These are phyloP conservation scores for Claviceps arundinis DNA, from an alignment of 2,329 filamentous ascomycete genomes.

Conservation along the genomic window DNA sequence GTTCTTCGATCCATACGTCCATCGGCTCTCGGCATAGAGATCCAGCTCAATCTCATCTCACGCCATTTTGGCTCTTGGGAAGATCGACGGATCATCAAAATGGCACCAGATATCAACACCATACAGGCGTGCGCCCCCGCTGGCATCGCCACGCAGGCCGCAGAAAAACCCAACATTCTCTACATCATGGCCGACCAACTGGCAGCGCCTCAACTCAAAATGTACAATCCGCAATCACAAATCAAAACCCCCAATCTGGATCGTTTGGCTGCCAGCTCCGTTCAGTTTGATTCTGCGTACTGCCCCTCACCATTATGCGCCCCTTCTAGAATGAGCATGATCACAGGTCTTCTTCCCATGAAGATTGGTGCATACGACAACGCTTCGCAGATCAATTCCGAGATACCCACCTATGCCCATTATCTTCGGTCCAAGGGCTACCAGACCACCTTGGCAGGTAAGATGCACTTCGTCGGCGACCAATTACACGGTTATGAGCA, in stretches of 20 bases:
- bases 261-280: slow-evolving; percentile 63
- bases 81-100: slow-evolving; percentile 18
- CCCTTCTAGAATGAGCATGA: slow-evolving; percentile 87
- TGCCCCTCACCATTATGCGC: slow-evolving; percentile 89
- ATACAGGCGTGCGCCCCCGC: slow-evolving; percentile 41
- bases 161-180: slow-evolving; percentile 28
- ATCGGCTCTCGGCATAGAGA: neutral
- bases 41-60: neutral
- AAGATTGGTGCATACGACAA: slow-evolving; percentile 91
- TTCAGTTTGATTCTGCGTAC: slow-evolving; percentile 89
- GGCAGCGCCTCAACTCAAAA: slow-evolving; percentile 78
- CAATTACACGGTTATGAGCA: slow-evolving; percentile 91
- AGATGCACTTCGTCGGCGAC: slow-evolving; percentile 96
- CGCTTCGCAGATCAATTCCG: slow-evolving; percentile 68
- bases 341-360: slow-evolving; percentile 80
- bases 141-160: slow-evolving; percentile 10
- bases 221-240: slow-evolving; percentile 77
- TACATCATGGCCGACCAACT: slow-evolving; percentile 98
- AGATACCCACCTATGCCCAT: slow-evolving; percentile 84
- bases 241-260: slow-evolving; percentile 91
- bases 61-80: neutral
- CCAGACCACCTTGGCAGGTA: slow-evolving; percentile 80
- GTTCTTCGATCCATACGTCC: neutral
- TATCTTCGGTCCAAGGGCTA: slow-evolving; percentile 78
- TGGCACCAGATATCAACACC: slow-evolving; percentile 66